phyloP scores from a whole-genome alignment of 345 rosid species.

The Isatis tinctoria region DNA sequence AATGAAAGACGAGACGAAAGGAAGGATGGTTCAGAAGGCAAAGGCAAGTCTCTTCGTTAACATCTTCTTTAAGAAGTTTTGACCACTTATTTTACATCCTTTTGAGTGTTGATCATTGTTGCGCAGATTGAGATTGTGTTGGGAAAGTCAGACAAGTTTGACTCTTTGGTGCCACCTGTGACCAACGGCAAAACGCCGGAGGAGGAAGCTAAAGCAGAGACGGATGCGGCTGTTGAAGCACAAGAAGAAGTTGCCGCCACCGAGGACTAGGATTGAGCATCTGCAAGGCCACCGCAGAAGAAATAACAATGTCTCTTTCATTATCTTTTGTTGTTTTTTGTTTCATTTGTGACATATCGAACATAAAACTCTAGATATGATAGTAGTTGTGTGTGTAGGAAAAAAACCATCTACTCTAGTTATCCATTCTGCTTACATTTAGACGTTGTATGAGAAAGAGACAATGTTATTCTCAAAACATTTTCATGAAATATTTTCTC shows the following conservation, averaged over 20 bases:
- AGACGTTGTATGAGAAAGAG: not conserved
- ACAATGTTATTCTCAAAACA: not conserved
- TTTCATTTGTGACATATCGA: constrained; percentile 29
- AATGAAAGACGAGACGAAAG: constrained; percentile 81
- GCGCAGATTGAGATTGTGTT: constrained; percentile 67
- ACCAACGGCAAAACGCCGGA: constrained; percentile 21
- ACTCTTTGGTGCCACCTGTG: constrained; percentile 48
- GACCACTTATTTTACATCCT: not conserved
- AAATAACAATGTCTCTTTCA: not conserved
- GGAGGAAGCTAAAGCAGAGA: constrained; percentile 26
- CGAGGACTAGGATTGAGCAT: constrained; percentile 33
- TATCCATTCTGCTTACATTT: not conserved
- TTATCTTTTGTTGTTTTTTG: constrained; percentile 17
- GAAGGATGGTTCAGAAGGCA: constrained; percentile 76
- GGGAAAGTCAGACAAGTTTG: constrained; percentile 72
- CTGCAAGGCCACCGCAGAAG: not conserved
- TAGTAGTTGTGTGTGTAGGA: constrained; percentile 18
- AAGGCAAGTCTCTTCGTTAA: constrained; percentile 43
- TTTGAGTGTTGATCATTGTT: not conserved
- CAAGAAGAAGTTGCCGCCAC: constrained; percentile 21
- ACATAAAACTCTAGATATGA: constrained; percentile 20
- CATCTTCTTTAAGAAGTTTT: not conserved
- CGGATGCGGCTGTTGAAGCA: constrained; percentile 9
- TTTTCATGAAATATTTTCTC: not conserved
- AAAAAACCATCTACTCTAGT: not conserved